Evolutionary conservation across 768 basidiomycete genomes (phyloP), one percentile per base, ranked within the genome.

Genomic region (Termitomyces sp.): DNA sequence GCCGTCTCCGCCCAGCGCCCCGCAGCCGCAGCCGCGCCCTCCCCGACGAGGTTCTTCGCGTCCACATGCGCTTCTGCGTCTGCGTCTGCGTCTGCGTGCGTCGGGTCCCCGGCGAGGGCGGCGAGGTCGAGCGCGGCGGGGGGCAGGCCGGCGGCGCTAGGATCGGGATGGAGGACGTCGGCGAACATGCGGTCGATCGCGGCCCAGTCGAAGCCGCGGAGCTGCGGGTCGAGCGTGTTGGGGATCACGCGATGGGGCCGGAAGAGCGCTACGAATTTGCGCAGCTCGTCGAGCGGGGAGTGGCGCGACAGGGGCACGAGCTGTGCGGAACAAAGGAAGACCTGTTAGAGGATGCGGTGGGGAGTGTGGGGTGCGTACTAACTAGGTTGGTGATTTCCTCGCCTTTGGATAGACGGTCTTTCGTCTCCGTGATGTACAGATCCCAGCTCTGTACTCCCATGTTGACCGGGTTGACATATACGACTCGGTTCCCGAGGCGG

Each of bases 381-480:
- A 96, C 95, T 65, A 97, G 72, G 59, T 77, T 80, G 16, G 78
- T 79, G 13, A 94, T 78, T 20, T 66, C 62, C 61, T 82, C 73
- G 2, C 73, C 76, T 15, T 61, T 67, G 4, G 62, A 61, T 7
- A 92, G 56, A 33, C 77, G 69, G 13, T 64, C 57, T 59, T 67
- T 75, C 13, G 72, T 77, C 18, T 80, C 64, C 58, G 70, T 59
- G 59, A 74, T 49, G 78, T 84, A 72, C 70, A 72, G 20, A 8
- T 74, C 66, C 68, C 85, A 84, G 75, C 83, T 86, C 20, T 72
- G 74, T 2, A 68, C 73, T 5, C 77, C 76, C 70, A 87, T 84
- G 65, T 91, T 88, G 24, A 90, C 83, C 12, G 94, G 90, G 63
- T 95, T 95, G 53, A 98, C 77, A 58, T 90, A 91, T 0, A 98